Conservation (phyloP, 2,329 filamentous ascomycete genomes). For the Diplodia sapinea region DNA sequence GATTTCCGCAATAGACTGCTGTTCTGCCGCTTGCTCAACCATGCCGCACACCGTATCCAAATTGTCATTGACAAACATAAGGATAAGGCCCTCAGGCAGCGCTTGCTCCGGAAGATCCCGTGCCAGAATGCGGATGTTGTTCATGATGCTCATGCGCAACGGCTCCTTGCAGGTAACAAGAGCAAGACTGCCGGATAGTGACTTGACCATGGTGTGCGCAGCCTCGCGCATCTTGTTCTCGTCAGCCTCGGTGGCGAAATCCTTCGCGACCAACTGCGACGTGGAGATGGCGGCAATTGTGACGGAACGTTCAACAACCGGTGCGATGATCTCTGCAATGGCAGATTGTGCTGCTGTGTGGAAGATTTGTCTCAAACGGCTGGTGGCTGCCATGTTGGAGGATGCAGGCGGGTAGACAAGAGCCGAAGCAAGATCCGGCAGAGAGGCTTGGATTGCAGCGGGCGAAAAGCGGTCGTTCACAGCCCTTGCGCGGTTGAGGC, state of each 20-base stretch:
- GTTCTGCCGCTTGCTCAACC: constrained; percentile 94
- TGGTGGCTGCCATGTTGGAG: constrained; percentile 71
- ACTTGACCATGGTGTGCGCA: constrained; percentile 92
- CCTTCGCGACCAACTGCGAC: constrained; percentile 92
- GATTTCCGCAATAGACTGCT: constrained; percentile 90
- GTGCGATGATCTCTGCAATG: constrained; percentile 94
- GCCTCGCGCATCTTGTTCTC: constrained; percentile 84
- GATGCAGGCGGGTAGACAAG: constrained; percentile 76
- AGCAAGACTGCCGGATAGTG: constrained; percentile 89
- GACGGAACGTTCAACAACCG: constrained; percentile 95
- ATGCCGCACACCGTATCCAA: constrained; percentile 90
- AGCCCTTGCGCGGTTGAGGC: constrained; percentile 69
- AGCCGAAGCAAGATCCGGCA: constrained; percentile 82
- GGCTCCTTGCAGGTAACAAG: constrained; percentile 99
- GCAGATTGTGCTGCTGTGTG: constrained; percentile 85
- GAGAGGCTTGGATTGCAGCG: constrained; percentile 75
- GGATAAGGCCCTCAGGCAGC: constrained; percentile 89
- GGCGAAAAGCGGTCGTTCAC: constrained; percentile 73
- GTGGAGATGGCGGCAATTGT: constrained; percentile 98
- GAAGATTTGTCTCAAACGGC: constrained; percentile 74
- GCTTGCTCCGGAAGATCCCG: constrained; percentile 68
- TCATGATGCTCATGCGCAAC: constrained; percentile 92
- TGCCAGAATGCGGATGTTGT: constrained; percentile 90
- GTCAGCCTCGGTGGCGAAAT: constrained; percentile 92
- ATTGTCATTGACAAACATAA: constrained; percentile 99